phyloP scores from a whole-genome alignment of 768 basidiomycete species.

The Tylopilus rubrobrunneus region DNA sequence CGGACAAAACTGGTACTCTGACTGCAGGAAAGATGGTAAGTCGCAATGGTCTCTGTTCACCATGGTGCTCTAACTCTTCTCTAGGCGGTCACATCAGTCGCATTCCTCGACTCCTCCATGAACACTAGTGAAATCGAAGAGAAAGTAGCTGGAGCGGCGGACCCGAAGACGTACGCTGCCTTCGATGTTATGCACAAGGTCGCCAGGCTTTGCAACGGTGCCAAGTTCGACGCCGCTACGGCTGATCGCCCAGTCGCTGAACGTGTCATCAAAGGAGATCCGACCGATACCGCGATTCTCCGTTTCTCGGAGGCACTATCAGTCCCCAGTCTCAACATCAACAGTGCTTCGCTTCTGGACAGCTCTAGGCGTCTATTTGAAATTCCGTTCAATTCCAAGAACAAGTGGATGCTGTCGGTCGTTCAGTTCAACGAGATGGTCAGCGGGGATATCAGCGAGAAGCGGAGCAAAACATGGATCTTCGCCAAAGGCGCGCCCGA shows the following conservation, averaged over 20 bases:
- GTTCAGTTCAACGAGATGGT: conserved; percentile 21
- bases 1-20: conserved; percentile 55
- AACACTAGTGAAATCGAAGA: conserved; percentile 18
- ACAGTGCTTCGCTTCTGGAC: conserved; percentile 19
- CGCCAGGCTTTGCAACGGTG: conserved; percentile 56
- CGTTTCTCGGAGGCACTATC: conserved; percentile 41
- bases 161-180: conserved; percentile 18
- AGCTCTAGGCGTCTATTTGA: conserved; percentile 30
- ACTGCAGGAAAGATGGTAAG: conserved; percentile 47
- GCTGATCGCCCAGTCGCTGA: conserved; percentile 28
- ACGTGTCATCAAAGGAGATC: conserved; percentile 41
- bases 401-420: conserved; percentile 58
- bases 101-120: conserved; percentile 32
- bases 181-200: conserved; percentile 35
- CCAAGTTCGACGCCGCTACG: conserved; percentile 41
- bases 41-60: not conserved
- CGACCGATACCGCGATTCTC: conserved; percentile 52
- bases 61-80: not conserved
- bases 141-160: conserved; percentile 3
- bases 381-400: conserved; percentile 47
- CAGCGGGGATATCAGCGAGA: conserved; percentile 6
- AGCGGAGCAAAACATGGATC: conserved; percentile 28
- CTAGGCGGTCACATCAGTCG: conserved; percentile 39
- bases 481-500: conserved; percentile 62
- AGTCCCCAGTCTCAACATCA: conserved; percentile 20